Evolutionary conservation across 202 grass and related monocot species (phyloP), one percentile per base, ranked within the genome.

Genomic region (Cymbopogon flexuosus): DNA sequence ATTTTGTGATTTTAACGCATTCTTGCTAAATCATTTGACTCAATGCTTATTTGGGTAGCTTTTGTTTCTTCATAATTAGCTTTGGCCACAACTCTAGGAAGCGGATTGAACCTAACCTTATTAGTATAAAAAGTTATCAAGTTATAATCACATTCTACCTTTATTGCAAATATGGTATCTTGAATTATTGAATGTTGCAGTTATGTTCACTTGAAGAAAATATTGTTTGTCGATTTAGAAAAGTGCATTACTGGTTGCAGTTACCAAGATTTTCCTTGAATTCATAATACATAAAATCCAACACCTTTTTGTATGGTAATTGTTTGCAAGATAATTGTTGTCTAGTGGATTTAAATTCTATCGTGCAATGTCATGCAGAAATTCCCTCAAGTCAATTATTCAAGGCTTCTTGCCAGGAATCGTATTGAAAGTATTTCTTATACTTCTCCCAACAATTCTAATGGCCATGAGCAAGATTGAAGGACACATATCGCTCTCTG

Each of bases 401-500:
- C 90, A 98, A 93, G 95, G 95, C 77, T 95, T 98, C 79, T 88
- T 98, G 78, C 92, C 95, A 54, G 92, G 95, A 84, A 93, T 98
- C 16, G 77, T 59, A 62, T 73, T 98, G 67, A 98, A 98, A 81
- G 83, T 98, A 5, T 95, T 98, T 54, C 86, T 95, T 72, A 87
- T 98, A 68, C 63, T 98, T 83, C 90, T 95, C 23, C 95, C 95
- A 29, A 88, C 84, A 64, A 87, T 98, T 77, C 88, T 98, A 68
- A 95, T 98, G 95, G 87, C 64, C 9, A 98, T 98, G 90, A 93
- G 92, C 70, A 98, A 93, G 85, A 93, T 98, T 82, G 92, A 98
- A 91, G 95, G 92, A 18, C 70, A 87, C 43, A 86, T 68, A 63
- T 91, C 95, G 63, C 36, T 95, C 34, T 98, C 95, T 70, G 81